Conservation (phyloP, 805 yeast genomes). For the Debaryomyces castellii region DNA sequence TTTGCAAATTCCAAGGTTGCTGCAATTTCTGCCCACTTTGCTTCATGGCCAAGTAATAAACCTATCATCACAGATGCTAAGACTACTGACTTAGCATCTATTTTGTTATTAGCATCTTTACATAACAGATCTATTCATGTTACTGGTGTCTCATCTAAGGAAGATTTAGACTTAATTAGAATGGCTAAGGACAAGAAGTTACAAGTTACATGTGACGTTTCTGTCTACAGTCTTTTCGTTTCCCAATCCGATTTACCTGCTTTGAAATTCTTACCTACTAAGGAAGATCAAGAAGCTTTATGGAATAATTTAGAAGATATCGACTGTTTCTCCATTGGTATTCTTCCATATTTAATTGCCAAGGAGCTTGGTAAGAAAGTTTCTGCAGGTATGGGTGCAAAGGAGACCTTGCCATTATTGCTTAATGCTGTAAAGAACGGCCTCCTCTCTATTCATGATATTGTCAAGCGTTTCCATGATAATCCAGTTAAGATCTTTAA, state of each 20-base stretch:
- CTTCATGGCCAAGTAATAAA: constrained; percentile 79
- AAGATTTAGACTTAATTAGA: constrained; percentile 78
- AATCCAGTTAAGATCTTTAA: constrained; percentile 82
- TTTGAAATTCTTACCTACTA: constrained; percentile 73
- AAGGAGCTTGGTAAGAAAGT: constrained; percentile 58
- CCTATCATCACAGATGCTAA: constrained; percentile 91
- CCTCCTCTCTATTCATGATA: constrained; percentile 68
- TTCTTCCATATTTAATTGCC: constrained; percentile 72
- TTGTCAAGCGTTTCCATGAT: constrained; percentile 70
- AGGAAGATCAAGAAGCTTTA: constrained; percentile 75
- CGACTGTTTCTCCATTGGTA: constrained; percentile 88
- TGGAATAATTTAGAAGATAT: constrained; percentile 73
- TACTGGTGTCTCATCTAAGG: constrained; percentile 77
- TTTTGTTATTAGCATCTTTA: constrained; percentile 82
- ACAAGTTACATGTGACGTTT: constrained; percentile 86
- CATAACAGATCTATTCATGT: constrained; percentile 84
- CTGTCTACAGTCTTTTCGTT: constrained; percentile 75
- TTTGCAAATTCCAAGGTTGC: constrained; percentile 68
- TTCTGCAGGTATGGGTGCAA: constrained; percentile 72
- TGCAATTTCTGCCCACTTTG: constrained; percentile 76
- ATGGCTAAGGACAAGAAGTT: constrained; percentile 83
- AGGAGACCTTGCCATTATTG: constrained; percentile 79
- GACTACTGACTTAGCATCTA: constrained; percentile 90
- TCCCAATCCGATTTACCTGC: constrained; percentile 71
- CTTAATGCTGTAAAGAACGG: constrained; percentile 77